Percentiles rank a stretch among this genome's conserved stretches.
These are phyloP conservation scores for Citrus trifoliata DNA, from an alignment of 345 rosid genomes.

Conservation along the genomic window DNA sequence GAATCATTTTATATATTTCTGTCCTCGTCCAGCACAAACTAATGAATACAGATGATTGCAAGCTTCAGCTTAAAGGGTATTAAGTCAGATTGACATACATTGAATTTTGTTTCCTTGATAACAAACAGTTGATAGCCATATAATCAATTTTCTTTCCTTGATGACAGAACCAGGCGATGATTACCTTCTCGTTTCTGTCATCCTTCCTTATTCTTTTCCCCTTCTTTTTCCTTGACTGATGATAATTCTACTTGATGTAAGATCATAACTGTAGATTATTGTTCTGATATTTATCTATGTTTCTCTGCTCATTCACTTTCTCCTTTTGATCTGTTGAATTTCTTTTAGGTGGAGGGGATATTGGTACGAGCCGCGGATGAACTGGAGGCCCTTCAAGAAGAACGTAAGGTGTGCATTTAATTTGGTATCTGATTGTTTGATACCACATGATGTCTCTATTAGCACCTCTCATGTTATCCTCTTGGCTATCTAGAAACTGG, in stretches of 20 bases:
- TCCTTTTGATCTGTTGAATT: constrained; percentile 4
- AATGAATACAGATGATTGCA: neutral
- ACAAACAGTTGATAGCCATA: neutral
- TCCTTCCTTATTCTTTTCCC: neutral
- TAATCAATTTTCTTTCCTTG: neutral
- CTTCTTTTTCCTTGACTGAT: neutral
- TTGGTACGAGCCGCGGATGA: constrained; percentile 77
- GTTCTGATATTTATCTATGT: neutral
- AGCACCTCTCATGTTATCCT: constrained; percentile 6
- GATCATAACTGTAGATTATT: neutral
- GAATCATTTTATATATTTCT: neutral
- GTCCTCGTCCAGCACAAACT: neutral
- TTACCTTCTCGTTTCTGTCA: neutral
- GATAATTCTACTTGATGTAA: neutral
- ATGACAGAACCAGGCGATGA: neutral
- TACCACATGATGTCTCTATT: neutral
- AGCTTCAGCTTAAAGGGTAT: neutral
- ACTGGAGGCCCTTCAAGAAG: constrained; percentile 85
- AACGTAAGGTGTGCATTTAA: constrained; percentile 61
- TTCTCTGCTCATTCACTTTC: neutral
- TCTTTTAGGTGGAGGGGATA: constrained; percentile 74
- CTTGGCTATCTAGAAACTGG: constrained; percentile 60
- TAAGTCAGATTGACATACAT: neutral
- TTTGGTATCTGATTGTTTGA: neutral
- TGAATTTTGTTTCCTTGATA: neutral